Base-by-base conservation (phyloP, 371 early-diverging fungal species). In the Caulochytrium protostelioides region DNA sequence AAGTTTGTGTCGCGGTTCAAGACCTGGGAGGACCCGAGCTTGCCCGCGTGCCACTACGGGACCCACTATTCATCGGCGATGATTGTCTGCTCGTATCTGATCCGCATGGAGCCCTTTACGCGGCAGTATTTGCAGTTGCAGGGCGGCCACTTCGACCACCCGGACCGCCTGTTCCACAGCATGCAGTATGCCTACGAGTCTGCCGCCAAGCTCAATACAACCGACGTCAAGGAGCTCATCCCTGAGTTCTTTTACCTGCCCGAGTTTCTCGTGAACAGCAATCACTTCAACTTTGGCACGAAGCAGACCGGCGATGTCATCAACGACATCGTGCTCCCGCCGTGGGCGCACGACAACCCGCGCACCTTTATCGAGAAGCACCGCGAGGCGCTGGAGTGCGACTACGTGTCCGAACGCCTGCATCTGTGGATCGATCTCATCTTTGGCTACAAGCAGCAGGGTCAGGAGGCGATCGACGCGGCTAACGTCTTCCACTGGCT, bases 161-260 rank as follows among this genome's bases (percentile, higher is more conserved):
- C 85, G 0, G 65, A 65, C 31, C 28, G 61, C 22, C 57, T 59
- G 42, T 65, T 65, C 31, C 56, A 57, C 34, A 46, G 59, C 2
- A 32, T 65, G 13, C 46, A 39, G 14, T 27, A 39, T 12, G 54
- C 53, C 30, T 65, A 62, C 62, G 42, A 52, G 6, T 57, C 55
- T 16, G 59, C 57, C 6, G 25, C 34, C 10, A 49, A 46, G 4
- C 49, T 50, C 22, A 58, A 42, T 31, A 74, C 76, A 22, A 72
- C 72, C 65, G 86, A 85, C 49, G 82, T 85, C 1, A 64, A 79
- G 34, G 86, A 85, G 41, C 57, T 85, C 8, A 83, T 82, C 17
- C 86, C 86, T 0, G 83, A 85, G 45, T 85, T 83, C 49, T 85
- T 75, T 43, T 85, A 78, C 52, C 48, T 81, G 35, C 83, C 83